phyloP scores from a whole-genome alignment of 139 green algal genomes.

The Picochlorum sp. region DNA sequence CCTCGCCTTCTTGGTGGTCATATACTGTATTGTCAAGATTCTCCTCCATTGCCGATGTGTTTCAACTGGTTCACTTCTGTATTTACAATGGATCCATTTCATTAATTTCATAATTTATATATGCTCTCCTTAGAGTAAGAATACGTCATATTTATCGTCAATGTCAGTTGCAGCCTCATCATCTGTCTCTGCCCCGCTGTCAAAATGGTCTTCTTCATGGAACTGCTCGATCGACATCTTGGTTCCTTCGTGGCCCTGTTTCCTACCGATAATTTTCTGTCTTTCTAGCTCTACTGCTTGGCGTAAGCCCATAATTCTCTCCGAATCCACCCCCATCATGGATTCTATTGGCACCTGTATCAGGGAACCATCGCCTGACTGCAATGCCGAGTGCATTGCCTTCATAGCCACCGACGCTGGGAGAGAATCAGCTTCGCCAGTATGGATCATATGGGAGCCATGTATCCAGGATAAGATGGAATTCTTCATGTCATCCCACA shows the following conservation, averaged over 20 bases:
- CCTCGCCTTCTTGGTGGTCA: too few relatives aligned
- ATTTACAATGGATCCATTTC: too few relatives aligned
- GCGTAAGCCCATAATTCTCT: constrained; percentile 18
- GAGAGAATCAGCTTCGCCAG: not conserved
- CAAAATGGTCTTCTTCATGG: constrained; percentile 25
- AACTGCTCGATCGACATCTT: too few relatives aligned
- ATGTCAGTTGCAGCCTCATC: constrained; percentile 23
- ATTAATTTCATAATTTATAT: not conserved
- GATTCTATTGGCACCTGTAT: constrained; percentile 38
- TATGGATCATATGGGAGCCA: constrained; percentile 6
- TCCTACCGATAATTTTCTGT: not conserved
- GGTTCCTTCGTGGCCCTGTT: not conserved
- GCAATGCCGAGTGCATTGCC: constrained; percentile 16
- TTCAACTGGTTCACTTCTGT: too few relatives aligned
- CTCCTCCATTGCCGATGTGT: too few relatives aligned
- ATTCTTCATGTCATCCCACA: constrained; percentile 38
- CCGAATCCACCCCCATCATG: constrained; percentile 33
- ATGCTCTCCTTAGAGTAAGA: not conserved
- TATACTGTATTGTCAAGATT: too few relatives aligned
- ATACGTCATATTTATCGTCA: constrained; percentile 28
- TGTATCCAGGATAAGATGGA: constrained; percentile 23
- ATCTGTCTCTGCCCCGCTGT: constrained; percentile 22
- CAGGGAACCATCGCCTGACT: constrained; percentile 14
- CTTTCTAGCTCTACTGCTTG: constrained; percentile 26
- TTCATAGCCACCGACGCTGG: constrained; percentile 11